Percentiles rank a stretch among this genome's conserved stretches.
These are phyloP conservation scores for Leccinum variicolor DNA, from an alignment of 768 basidiomycete species.

Conservation along the genomic window DNA sequence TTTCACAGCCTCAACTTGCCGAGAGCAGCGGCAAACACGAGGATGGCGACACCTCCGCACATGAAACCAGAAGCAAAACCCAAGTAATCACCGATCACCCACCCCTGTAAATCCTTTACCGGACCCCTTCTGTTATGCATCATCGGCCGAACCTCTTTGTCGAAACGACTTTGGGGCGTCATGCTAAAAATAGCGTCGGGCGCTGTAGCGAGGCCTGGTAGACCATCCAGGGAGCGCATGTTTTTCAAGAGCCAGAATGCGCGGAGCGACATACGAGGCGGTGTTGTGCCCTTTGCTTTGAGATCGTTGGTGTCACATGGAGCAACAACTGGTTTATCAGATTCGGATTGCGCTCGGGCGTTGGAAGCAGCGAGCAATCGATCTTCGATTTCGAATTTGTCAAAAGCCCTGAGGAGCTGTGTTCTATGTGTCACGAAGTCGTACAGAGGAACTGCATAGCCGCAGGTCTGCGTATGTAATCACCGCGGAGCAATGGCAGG, in stretches of 20 bases:
- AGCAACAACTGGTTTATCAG: not conserved
- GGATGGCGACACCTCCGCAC: slow-evolving; percentile 7
- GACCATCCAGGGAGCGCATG: slow-evolving; percentile 50
- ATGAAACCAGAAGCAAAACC: slow-evolving; percentile 18
- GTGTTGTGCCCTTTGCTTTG: not conserved
- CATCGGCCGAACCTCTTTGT: slow-evolving; percentile 15
- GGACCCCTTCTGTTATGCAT: not conserved
- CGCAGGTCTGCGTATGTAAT: slow-evolving; percentile 50
- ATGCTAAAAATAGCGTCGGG: slow-evolving; percentile 16
- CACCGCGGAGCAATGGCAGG: not conserved
- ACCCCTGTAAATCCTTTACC: not conserved
- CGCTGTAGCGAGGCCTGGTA: slow-evolving; percentile 42
- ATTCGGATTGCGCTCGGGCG: not conserved
- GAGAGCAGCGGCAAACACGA: slow-evolving; percentile 1
- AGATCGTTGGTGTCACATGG: slow-evolving; percentile 7
- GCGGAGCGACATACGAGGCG: slow-evolving; percentile 39
- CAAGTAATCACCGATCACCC: slow-evolving; percentile 2
- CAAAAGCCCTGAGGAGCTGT: slow-evolving; percentile 41
- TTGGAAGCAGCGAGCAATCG: slow-evolving; percentile 13
- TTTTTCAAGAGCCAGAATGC: slow-evolving; percentile 53
- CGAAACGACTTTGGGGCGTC: slow-evolving; percentile 16
- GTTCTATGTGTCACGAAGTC: slow-evolving; percentile 54
- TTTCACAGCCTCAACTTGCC: slow-evolving; percentile 5
- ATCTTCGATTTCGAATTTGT: slow-evolving; percentile 42
- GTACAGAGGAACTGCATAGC: slow-evolving; percentile 61